Percentiles rank a stretch among this genome's conserved stretches.
These are phyloP conservation scores for Triticum turgidum DNA, from an alignment of 176 grass and related monocot genomes.

Conservation along the genomic window DNA sequence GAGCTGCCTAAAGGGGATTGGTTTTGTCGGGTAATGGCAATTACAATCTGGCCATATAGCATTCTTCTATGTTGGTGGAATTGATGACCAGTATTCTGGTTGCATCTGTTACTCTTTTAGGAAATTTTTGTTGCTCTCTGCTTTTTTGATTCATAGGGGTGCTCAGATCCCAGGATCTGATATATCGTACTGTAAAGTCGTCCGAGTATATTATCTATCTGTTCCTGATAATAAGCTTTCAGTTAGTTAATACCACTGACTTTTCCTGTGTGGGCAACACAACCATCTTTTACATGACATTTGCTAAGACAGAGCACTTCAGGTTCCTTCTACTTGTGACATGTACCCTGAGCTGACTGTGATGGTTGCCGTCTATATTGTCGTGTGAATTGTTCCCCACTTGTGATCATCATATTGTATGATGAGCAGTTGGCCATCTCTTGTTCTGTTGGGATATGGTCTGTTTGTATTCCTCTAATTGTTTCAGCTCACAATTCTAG, in stretches of 20 bases:
- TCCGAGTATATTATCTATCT: neutral
- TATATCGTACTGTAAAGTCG: slow-evolving; percentile 12
- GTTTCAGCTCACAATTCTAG: neutral
- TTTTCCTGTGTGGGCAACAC: neutral
- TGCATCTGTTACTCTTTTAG: neutral
- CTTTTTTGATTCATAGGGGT: neutral
- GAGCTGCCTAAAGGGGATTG: neutral
- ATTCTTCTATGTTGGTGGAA: neutral
- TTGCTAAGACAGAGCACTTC: neutral
- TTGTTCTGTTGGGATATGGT: neutral
- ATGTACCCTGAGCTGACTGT: slow-evolving; percentile 5
- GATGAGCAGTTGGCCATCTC: neutral
- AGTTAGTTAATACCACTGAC: slow-evolving; percentile 14
- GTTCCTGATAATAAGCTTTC: neutral
- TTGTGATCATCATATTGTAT: neutral
- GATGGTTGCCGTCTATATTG: neutral
- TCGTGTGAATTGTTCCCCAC: neutral
- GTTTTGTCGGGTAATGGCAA: neutral
- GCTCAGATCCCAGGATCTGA: neutral
- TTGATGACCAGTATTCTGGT: neutral
- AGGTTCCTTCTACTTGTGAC: neutral
- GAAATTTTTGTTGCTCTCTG: neutral
- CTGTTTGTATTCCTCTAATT: neutral
- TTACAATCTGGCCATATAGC: neutral
- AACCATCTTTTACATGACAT: neutral